These are phyloP conservation scores for Ogataea thermomethanolica DNA, from an alignment of 805 yeast genomes.

Conservation along the genomic window DNA sequence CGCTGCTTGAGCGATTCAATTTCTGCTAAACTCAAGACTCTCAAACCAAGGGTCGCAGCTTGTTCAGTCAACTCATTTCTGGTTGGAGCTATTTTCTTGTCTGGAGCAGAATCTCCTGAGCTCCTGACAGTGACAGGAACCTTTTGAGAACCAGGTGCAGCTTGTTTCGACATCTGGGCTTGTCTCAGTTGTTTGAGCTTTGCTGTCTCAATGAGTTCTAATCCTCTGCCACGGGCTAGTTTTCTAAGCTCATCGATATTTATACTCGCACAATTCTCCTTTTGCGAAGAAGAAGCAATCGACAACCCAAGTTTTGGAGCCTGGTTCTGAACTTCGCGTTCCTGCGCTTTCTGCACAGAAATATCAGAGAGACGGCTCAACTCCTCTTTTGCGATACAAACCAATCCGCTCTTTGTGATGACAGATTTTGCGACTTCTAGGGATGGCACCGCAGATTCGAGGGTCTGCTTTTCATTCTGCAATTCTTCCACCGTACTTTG, in stretches of 20 bases:
- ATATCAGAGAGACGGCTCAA: constrained; percentile 1
- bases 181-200: constrained; percentile 15
- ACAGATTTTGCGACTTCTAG: constrained; percentile 1
- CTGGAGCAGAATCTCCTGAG: constrained; percentile 17
- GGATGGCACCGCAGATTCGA: neutral
- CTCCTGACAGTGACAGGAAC: constrained; percentile 23
- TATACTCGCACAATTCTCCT: constrained; percentile 11
- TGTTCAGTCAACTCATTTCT: constrained; percentile 12
- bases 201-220: constrained; percentile 14
- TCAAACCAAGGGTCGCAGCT: constrained; percentile 33
- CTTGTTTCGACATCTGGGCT: neutral
- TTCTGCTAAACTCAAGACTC: constrained; percentile 33
- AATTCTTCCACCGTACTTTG: too few relatives aligned
- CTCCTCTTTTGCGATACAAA: constrained; percentile 2
- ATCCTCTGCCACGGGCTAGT: constrained; percentile 19
- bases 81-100: constrained; percentile 3
- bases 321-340: constrained; percentile 31
- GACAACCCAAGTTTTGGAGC: constrained; percentile 36
- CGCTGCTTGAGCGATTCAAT: constrained; percentile 27
- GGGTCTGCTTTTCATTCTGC: too few relatives aligned
- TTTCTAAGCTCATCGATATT: constrained; percentile 8
- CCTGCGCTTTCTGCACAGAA: constrained; percentile 14
- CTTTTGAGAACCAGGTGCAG: constrained; percentile 2
- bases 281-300: constrained; percentile 31
- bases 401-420: neutral